These are phyloP conservation scores for Cynara cardunculus DNA, from an alignment of 129 eudicot species.

Conservation along the genomic window DNA sequence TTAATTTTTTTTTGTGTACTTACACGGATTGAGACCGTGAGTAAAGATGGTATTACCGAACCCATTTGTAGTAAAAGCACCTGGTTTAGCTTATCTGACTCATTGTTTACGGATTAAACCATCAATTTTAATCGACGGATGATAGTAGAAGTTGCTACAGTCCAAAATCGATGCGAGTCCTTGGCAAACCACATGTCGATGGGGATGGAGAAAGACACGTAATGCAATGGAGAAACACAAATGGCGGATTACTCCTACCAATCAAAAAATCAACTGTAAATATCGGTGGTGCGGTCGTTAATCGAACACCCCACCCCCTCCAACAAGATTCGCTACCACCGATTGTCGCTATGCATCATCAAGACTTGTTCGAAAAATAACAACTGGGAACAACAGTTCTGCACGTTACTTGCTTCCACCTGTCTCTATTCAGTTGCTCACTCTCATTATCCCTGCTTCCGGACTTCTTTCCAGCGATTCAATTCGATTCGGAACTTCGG, in stretches of 20 bases:
- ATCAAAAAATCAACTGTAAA: slow-evolving; percentile 17
- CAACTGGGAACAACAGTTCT: slow-evolving; percentile 26
- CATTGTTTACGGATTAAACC: neutral
- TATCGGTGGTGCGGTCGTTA: slow-evolving; percentile 5
- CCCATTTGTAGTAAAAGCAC: no score
- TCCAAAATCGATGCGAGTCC: neutral
- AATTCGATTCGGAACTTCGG: neutral
- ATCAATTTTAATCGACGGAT: neutral
- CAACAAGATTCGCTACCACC: slow-evolving; percentile 2
- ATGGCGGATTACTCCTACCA: slow-evolving; percentile 11
- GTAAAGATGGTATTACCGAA: no score
- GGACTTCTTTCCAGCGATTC: neutral
- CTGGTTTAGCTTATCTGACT: no score
- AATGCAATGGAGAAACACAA: slow-evolving; percentile 17
- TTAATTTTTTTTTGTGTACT: no score
- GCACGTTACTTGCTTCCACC: slow-evolving; percentile 26
- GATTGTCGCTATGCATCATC: slow-evolving; percentile 10
- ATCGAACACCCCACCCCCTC: slow-evolving; percentile 22
- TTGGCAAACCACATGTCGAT: neutral
- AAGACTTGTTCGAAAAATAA: neutral
- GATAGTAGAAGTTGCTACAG: neutral
- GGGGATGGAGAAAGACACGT: slow-evolving; percentile 26
- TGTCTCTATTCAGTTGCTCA: slow-evolving; percentile 13
- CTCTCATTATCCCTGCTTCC: slow-evolving; percentile 13
- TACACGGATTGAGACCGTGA: no score